Conservation (phyloP, 2,329 filamentous ascomycete genomes). For the Plenodomus lindquistii region DNA sequence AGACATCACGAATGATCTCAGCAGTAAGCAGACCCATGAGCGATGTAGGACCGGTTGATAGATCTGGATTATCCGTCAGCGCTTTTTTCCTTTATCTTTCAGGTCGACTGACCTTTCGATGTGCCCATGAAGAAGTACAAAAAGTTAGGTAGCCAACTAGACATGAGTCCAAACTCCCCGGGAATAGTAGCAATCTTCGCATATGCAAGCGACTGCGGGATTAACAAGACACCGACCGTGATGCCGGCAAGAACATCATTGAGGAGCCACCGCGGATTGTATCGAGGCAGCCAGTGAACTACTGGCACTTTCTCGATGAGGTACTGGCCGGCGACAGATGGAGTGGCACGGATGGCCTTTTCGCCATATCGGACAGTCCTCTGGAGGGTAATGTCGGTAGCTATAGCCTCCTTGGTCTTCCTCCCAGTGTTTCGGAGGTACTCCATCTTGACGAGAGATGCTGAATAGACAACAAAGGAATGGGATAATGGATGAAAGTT, state of each 20-base stretch:
- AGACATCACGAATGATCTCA: constrained; percentile 60
- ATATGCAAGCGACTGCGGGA: constrained; percentile 95
- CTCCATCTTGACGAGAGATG: constrained; percentile 22
- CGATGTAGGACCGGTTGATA: constrained; percentile 67
- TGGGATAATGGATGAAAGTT: no score
- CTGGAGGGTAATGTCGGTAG: constrained; percentile 33
- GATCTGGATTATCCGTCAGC: constrained; percentile 58
- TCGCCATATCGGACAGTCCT: constrained; percentile 33
- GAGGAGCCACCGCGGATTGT: constrained; percentile 63
- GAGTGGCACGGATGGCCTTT: constrained; percentile 48
- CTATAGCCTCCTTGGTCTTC: constrained; percentile 20
- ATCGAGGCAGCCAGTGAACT: constrained; percentile 65
- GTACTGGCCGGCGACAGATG: constrained; percentile 60
- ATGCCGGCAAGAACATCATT: constrained; percentile 67
- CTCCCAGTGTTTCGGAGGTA: constrained; percentile 20
- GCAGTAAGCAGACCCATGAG: constrained; percentile 66
- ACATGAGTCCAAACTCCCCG: constrained; percentile 81
- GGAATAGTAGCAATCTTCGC: constrained; percentile 89
- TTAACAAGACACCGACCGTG: constrained; percentile 76
- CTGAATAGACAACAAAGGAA: no score
- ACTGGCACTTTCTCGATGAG: constrained; percentile 64
- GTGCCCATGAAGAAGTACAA: constrained; percentile 96
- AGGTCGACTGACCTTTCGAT: constrained; percentile 32
- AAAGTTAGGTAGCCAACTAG: constrained; percentile 96
- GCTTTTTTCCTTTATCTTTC: neutral